Evolutionary conservation across 129 eudicot species (phyloP), one percentile per base, ranked within the genome.

Genomic region (Flaveria bidentis): DNA sequence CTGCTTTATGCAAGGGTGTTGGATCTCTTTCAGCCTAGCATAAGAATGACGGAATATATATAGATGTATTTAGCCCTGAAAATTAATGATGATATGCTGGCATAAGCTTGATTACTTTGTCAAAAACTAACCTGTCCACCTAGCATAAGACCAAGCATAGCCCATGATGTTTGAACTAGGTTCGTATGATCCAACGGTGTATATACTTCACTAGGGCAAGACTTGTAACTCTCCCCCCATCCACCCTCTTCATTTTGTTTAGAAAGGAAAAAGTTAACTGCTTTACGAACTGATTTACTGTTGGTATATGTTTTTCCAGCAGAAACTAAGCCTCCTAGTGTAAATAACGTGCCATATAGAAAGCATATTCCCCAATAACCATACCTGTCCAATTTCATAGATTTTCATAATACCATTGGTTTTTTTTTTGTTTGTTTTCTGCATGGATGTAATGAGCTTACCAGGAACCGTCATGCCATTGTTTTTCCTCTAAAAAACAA

Each of bases 291-390:
- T 14, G 85, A 46, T 73, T 66, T 25, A 51, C 88, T 67, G 23
- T 86, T 84, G 65, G 50, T 33, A 62, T 86, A 88, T 13, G 83
- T 84, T 81, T 74, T 86, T 14, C 93, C 88, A 13, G 78, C 86
- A 16, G 79, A 79, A 23, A 78, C 64, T 17, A 88, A 42, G 56
- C 88, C 93, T 62, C 77, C 84, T 41, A 88, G 76, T 3, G 78
- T 67, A 66, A 86, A 86, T 62, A 77, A 81, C 14, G 90, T 75
- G 26, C 86, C 90, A 53, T 88, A 88, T 15, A 79, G 75, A 51
- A 86, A 88, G 75, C 93, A 88, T 46, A 88, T 61, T 41, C 90
- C 93, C 93, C 93, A 86, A 67, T 73, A 75, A 11, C 93, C 88
- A 61, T 88, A 86, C 92, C 92, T 88, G 69, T 18, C 23, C 7